A percentile compares a stretch with the other conserved stretches of the same genome.
Conservation (phyloP, 768 basidiomycete genomes). For the Coprinellus micaceus region DNA sequence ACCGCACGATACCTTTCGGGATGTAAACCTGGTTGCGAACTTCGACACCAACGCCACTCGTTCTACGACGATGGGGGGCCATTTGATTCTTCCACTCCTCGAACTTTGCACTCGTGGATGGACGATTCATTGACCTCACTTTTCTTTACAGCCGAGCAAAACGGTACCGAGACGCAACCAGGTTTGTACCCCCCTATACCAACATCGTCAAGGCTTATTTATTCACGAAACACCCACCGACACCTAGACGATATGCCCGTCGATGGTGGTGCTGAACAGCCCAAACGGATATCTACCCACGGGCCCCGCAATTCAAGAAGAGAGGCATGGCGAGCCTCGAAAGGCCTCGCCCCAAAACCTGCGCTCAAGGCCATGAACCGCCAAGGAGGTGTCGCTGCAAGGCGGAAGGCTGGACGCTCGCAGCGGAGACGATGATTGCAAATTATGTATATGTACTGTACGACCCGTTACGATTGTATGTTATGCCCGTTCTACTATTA, state of each 20-base stretch:
- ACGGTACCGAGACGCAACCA: constrained; percentile 19
- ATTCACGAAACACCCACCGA: constrained; percentile 14
- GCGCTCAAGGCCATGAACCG: constrained; percentile 58
- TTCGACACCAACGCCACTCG: too few relatives aligned
- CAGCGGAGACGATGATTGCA: constrained; percentile 53
- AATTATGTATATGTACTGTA: constrained; percentile 7
- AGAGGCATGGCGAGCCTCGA: constrained; percentile 80
- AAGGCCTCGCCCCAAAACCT: constrained; percentile 59
- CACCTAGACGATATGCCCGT: constrained; percentile 51
- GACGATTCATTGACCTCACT: constrained; percentile 37
- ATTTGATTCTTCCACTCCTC: constrained; percentile 30
- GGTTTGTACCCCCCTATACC: constrained; percentile 6
- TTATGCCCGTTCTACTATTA: background rate
- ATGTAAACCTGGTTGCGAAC: background rate
- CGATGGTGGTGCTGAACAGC: constrained; percentile 33
- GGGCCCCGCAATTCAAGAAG: constrained; percentile 73
- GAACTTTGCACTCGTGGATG: constrained; percentile 28
- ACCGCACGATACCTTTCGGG: background rate
- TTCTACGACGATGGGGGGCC: background rate
- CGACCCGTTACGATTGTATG: background rate
- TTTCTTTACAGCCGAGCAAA: constrained; percentile 32
- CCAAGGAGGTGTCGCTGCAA: constrained; percentile 58
- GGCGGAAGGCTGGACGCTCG: constrained; percentile 66
- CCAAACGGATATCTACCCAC: constrained; percentile 67
- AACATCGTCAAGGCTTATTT: constrained; percentile 4